phyloP scores from a whole-genome alignment of 2,329 filamentous ascomycete species.

The Penicillium sumatraense region DNA sequence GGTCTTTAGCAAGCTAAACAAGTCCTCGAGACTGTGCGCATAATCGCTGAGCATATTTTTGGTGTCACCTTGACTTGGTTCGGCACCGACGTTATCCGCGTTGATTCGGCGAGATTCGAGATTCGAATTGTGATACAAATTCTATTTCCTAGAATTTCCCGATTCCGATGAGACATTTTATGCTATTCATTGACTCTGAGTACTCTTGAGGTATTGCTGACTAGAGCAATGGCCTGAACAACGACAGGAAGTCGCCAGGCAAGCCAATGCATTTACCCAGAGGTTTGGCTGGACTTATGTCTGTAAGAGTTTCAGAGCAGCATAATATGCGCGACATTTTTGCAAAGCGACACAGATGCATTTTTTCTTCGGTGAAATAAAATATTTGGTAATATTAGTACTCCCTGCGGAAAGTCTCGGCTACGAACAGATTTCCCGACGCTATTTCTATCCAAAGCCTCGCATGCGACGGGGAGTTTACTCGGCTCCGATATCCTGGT shows the following conservation, averaged over 20 bases:
- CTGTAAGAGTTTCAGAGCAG: constrained; percentile 34
- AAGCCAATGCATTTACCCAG: constrained; percentile 60
- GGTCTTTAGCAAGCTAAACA: constrained; percentile 52
- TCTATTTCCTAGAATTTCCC: too few species aligned
- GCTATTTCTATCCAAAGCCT: too few species aligned
- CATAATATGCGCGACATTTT: constrained; percentile 48
- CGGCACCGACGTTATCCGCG: constrained; percentile 53
- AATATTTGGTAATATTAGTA: too few species aligned
- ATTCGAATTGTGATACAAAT: too few species aligned
- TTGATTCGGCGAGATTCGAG: too few species aligned
- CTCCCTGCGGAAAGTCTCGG: constrained; percentile 51
- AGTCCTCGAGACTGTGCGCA: constrained; percentile 51
- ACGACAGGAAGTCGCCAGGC: constrained; percentile 49
- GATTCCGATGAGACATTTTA: too few species aligned
- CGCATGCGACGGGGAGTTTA: constrained; percentile 41
- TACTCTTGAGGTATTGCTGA: too few species aligned
- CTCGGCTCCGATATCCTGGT: constrained; percentile 28
- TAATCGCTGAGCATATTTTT: constrained; percentile 48
- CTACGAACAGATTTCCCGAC: constrained; percentile 61
- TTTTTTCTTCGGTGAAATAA: constrained; percentile 55
- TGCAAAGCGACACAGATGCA: constrained; percentile 46
- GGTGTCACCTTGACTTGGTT: constrained; percentile 49
- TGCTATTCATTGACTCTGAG: too few species aligned
- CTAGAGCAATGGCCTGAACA: too few species aligned
- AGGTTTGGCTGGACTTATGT: constrained; percentile 55